phyloP scores from a whole-genome alignment of 2,329 filamentous ascomycete species.

The Fusarium oligoseptatum region DNA sequence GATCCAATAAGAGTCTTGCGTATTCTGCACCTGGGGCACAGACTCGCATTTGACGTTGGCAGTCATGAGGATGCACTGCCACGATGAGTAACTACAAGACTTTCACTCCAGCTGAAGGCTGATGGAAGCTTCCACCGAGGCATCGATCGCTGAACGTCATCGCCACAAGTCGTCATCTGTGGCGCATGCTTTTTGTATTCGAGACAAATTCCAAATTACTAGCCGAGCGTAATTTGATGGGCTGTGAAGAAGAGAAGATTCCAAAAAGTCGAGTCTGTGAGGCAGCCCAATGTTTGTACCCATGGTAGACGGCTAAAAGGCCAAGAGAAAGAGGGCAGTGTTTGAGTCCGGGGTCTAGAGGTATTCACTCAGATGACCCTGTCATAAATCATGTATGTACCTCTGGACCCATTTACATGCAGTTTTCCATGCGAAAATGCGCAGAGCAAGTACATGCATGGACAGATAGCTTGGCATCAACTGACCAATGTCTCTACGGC shows the following conservation, averaged over 20 bases:
- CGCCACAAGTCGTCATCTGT: slow-evolving; percentile 30
- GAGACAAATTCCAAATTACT: not conserved
- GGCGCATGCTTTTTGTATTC: slow-evolving; percentile 23
- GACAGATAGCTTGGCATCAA: not conserved
- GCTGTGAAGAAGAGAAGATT: not conserved
- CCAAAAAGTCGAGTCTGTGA: not conserved
- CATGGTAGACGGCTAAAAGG: not conserved
- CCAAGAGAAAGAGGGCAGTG: slow-evolving; percentile 1
- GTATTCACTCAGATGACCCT: not conserved
- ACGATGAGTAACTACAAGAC: not conserved
- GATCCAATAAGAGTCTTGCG: not conserved
- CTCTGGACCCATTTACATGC: slow-evolving; percentile 1
- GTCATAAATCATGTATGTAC: slow-evolving; percentile 1
- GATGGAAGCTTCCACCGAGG: slow-evolving; percentile 7
- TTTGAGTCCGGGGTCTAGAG: not conserved
- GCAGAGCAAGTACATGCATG: not conserved
- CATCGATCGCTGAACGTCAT: not conserved
- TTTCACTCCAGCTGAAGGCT: not conserved
- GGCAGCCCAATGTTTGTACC: slow-evolving; percentile 17
- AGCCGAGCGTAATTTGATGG: not conserved
- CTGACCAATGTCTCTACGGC: not conserved
- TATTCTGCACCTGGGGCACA: not conserved
- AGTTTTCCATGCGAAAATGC: not conserved
- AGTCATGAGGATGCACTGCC: slow-evolving; percentile 8
- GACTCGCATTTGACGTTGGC: not conserved